phyloP scores from a whole-genome alignment of 495 filamentous ascomycete genomes.

The Trichocladium uniseriatum region DNA sequence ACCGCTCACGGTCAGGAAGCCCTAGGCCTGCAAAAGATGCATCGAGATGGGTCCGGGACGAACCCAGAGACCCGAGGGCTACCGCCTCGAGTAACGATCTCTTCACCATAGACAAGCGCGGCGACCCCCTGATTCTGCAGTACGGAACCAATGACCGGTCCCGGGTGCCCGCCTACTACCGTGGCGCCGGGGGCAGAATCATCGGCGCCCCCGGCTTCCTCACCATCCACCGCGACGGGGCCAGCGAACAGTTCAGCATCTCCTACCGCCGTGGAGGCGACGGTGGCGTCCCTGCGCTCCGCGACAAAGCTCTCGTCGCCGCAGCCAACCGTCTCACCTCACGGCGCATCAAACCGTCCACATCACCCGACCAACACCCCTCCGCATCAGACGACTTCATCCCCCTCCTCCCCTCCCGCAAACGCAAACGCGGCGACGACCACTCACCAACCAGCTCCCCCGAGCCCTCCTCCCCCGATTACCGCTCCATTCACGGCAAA shows the following conservation, averaged over 20 bases:
- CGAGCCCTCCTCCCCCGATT: slow-evolving; percentile 46
- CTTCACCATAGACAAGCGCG: slow-evolving; percentile 35
- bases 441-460: slow-evolving; percentile 15
- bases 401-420: slow-evolving; percentile 27
- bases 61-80: no score
- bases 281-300: slow-evolving; percentile 28
- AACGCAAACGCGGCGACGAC: slow-evolving; percentile 29
- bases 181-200: slow-evolving; percentile 31
- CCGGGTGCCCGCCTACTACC: slow-evolving; percentile 33
- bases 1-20: neutral
- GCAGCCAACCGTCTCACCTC: slow-evolving; percentile 20
- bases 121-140: slow-evolving; percentile 35
- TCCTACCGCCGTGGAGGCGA: slow-evolving; percentile 15
- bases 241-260: slow-evolving; percentile 31
- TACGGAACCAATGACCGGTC: slow-evolving; percentile 37
- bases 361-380: neutral
- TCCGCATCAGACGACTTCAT: slow-evolving; percentile 30
- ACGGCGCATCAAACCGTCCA: slow-evolving; percentile 18
- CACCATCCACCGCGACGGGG: slow-evolving; percentile 26
- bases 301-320: slow-evolving; percentile 30
- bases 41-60: no score
- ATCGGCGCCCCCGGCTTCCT: slow-evolving; percentile 32
- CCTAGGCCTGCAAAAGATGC: neutral
- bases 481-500: slow-evolving; percentile 63
- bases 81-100: no score